A percentile compares a stretch with the other conserved stretches of the same genome.
phyloP scores from a whole-genome alignment of 805 yeast species.

The Cyberlindnera xishuangbannaensis region DNA sequence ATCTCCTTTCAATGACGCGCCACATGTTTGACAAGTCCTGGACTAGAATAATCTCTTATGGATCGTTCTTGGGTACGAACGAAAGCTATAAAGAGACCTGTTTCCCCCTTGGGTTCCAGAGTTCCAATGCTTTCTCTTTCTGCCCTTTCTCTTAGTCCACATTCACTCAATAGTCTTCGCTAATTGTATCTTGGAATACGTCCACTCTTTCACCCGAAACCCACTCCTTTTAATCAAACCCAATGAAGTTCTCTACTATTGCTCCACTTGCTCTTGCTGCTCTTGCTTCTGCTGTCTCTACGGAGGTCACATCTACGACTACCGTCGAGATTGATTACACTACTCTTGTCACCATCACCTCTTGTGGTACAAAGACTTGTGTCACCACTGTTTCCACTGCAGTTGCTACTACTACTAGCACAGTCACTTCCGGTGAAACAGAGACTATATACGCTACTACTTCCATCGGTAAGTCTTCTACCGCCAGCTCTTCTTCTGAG shows the following conservation, averaged over 20 bases:
- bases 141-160: no score
- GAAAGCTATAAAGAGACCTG: no score
- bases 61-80: no score
- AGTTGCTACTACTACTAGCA: conserved; percentile 16
- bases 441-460: conserved; percentile 21
- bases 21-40: no score
- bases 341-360: conserved; percentile 23
- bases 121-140: no score
- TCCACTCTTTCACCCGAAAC: no score
- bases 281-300: conserved; percentile 19
- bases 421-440: conserved; percentile 17
- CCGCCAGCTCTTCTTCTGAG: conserved; percentile 27
- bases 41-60: no score
- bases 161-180: no score
- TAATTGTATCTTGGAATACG: no score
- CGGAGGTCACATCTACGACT: conserved; percentile 21
- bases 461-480: not conserved
- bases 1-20: no score
- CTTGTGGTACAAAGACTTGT: conserved; percentile 22
- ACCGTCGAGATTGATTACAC: conserved; percentile 14
- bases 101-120: no score
- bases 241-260: conserved; percentile 24
- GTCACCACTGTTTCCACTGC: conserved; percentile 19
- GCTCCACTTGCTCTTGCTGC: conserved; percentile 22
- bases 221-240: no score